A percentile compares a stretch with the other conserved stretches of the same genome.
Evolutionary conservation across 78 protist species (phyloP).

Genomic region (Chrysochromulina tobinii): DNA sequence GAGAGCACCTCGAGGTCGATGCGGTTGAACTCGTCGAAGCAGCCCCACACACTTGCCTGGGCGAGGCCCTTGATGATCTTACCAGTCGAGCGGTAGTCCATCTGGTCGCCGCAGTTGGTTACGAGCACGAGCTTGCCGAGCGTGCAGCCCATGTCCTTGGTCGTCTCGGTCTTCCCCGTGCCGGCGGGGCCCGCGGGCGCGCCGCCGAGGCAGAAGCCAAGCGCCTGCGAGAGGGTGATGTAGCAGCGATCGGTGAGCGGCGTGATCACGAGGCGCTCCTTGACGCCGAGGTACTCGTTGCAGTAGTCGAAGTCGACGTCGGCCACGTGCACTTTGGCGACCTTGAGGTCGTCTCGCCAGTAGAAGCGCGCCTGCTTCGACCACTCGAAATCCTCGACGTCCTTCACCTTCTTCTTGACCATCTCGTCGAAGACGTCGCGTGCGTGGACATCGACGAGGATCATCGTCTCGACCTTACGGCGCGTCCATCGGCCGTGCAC

Average conservation of each 20-base stretch:
- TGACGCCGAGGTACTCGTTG: slow-evolving; percentile 86
- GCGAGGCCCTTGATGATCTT: slow-evolving; percentile 86
- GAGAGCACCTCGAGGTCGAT: slow-evolving; percentile 85
- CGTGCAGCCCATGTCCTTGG: slow-evolving; percentile 82
- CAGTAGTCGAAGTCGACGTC: slow-evolving; percentile 78
- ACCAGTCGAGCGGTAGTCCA: slow-evolving; percentile 73
- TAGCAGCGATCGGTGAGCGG: slow-evolving; percentile 91
- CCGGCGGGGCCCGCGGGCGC: slow-evolving; percentile 95
- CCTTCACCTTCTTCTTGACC: slow-evolving; percentile 26
- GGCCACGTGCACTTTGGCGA: slow-evolving; percentile 52
- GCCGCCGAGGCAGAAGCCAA: slow-evolving; percentile 85
- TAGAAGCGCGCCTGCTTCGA: slow-evolving; percentile 78
- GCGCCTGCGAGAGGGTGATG: slow-evolving; percentile 82
- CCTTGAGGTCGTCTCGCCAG: slow-evolving; percentile 63
- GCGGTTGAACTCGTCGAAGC: slow-evolving; percentile 94
- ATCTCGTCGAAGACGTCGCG: slow-evolving; percentile 79
- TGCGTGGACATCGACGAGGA: slow-evolving; percentile 84
- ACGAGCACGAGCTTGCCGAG: slow-evolving; percentile 82
- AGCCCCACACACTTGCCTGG: slow-evolving; percentile 85
- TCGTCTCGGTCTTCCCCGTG: slow-evolving; percentile 94
- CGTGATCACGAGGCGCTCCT: slow-evolving; percentile 87
- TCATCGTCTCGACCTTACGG: slow-evolving; percentile 65
- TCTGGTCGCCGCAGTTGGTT: slow-evolving; percentile 86
- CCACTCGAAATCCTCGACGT: slow-evolving; percentile 72
- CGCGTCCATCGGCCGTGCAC: neutral